These are phyloP conservation scores for Tephrocybe sp. DNA, from an alignment of 768 basidiomycete species.

Conservation along the genomic window DNA sequence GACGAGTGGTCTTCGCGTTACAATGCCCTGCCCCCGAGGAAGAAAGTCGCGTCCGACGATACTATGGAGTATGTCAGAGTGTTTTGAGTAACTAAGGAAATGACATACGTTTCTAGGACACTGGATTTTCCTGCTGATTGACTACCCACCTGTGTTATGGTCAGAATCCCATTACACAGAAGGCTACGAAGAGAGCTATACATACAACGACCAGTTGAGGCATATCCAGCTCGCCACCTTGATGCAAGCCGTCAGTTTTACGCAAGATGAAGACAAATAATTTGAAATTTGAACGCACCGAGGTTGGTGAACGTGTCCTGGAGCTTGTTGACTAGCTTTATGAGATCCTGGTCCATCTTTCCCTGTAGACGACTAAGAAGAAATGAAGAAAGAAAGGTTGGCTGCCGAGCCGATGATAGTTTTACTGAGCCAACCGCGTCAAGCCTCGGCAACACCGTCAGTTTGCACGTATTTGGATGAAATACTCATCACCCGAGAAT, in stretches of 20 bases:
- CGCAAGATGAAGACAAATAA: slow-evolving; percentile 7
- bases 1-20: slow-evolving; percentile 92
- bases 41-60: slow-evolving; percentile 95
- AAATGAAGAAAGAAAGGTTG: slow-evolving; percentile 5
- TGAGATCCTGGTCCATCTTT: slow-evolving; percentile 90
- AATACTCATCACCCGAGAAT: not conserved
- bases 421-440: slow-evolving; percentile 14
- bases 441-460: slow-evolving; percentile 13
- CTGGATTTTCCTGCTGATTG: slow-evolving; percentile 97
- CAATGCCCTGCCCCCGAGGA: slow-evolving; percentile 88
- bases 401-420: slow-evolving; percentile 10
- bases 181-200: slow-evolving; percentile 15
- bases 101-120: slow-evolving; percentile 87
- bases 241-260: slow-evolving; percentile 11
- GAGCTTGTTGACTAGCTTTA: slow-evolving; percentile 91
- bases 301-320: slow-evolving; percentile 91
- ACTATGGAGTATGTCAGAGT: slow-evolving; percentile 32
- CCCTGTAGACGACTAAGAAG: slow-evolving; percentile 3
- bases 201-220: slow-evolving; percentile 86
- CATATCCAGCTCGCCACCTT: slow-evolving; percentile 91
- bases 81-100: slow-evolving; percentile 12
- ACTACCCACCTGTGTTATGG: slow-evolving; percentile 73
- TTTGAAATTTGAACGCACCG: slow-evolving; percentile 60
- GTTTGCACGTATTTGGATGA: slow-evolving; percentile 14
- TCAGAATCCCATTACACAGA: not conserved